Conservation (phyloP, 331 rosid genomes). For the Acacia concinna region DNA sequence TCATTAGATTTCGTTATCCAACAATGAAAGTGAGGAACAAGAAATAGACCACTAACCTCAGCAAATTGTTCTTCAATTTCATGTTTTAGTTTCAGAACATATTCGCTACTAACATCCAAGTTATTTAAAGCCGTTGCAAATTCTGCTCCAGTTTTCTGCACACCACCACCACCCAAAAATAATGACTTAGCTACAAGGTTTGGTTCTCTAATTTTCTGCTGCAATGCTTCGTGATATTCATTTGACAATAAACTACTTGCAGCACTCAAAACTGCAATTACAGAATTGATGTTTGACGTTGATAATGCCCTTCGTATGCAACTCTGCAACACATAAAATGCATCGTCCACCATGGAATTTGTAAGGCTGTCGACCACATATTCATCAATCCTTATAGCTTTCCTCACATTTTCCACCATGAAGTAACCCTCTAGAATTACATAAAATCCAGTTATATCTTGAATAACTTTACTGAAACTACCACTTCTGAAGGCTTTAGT, state of each 20-base stretch:
- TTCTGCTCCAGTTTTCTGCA: conserved; percentile 80
- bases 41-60: conserved; percentile 61
- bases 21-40: conserved; percentile 11
- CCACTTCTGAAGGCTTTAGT: conserved; percentile 88
- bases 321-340: conserved; percentile 89
- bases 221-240: conserved; percentile 89
- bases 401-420: conserved; percentile 96
- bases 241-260: conserved; percentile 78
- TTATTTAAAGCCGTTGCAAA: conserved; percentile 86
- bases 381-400: conserved; percentile 85
- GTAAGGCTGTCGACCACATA: conserved; percentile 85
- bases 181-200: conserved; percentile 87
- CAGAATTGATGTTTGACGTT: conserved; percentile 83
- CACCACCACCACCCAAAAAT: conserved; percentile 85
- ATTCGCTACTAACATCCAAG: conserved; percentile 85
- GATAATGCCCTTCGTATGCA: conserved; percentile 81
- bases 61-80: conserved; percentile 91
- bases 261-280: conserved; percentile 80
- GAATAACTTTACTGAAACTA: conserved; percentile 77
- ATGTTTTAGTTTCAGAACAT: conserved; percentile 79
- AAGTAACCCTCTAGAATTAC: conserved; percentile 88
- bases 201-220: conserved; percentile 78
- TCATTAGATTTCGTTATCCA: background rate
- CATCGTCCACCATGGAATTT: conserved; percentile 96
- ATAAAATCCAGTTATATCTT: conserved; percentile 86